phyloP scores from a whole-genome alignment of 2,329 filamentous ascomycete genomes.

The Arachnomyces sp. region DNA sequence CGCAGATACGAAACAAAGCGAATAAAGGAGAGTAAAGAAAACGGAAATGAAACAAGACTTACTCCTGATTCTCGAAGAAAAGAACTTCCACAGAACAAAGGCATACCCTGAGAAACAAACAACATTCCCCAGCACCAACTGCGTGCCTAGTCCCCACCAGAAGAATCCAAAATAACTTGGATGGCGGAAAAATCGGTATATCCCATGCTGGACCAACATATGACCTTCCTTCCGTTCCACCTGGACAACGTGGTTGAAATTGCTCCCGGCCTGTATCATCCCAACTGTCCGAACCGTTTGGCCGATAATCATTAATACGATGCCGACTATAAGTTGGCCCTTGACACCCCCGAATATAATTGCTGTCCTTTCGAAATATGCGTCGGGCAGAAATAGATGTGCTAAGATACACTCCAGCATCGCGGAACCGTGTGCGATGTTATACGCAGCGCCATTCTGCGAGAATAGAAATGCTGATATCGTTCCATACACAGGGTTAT shows the following conservation, averaged over 20 bases:
- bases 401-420: slow-evolving; percentile 59
- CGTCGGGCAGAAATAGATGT: slow-evolving; percentile 24
- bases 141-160: slow-evolving; percentile 95
- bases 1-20: slow-evolving; percentile 1
- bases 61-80: slow-evolving; percentile 62
- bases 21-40: neutral
- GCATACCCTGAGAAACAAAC: slow-evolving; percentile 70
- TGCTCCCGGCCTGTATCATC: slow-evolving; percentile 81
- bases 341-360: slow-evolving; percentile 29
- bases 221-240: slow-evolving; percentile 62
- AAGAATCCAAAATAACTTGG: slow-evolving; percentile 98
- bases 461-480: slow-evolving; percentile 74
- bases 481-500: slow-evolving; percentile 68
- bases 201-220: slow-evolving; percentile 69
- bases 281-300: slow-evolving; percentile 71
- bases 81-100: slow-evolving; percentile 77
- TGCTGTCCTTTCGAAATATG: slow-evolving; percentile 40
- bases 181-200: slow-evolving; percentile 72
- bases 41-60: slow-evolving; percentile 25
- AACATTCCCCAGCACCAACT: slow-evolving; percentile 78
- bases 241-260: slow-evolving; percentile 86
- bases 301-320: slow-evolving; percentile 59
- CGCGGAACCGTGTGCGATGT: slow-evolving; percentile 70
- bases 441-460: slow-evolving; percentile 77
- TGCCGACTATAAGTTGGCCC: slow-evolving; percentile 45